Percentiles rank a stretch among this genome's conserved stretches.
Evolutionary conservation across 2,329 filamentous ascomycete genomes (phyloP).

Genomic region (Colletotrichum truncatum): DNA sequence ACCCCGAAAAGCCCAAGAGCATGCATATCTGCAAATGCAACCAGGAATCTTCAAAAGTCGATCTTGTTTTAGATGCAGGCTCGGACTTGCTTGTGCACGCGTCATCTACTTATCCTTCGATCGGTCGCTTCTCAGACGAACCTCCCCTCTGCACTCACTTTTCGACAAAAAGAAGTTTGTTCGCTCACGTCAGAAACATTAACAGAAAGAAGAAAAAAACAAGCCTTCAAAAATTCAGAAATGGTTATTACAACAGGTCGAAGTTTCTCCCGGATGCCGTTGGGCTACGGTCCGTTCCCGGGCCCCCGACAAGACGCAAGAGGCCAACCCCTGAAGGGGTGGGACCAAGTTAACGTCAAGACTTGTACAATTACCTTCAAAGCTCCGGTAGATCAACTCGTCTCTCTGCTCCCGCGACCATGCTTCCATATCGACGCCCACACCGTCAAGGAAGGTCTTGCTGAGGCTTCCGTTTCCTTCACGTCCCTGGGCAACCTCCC

Average conservation of each 20-base stretch:
- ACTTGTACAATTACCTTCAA: neutral
- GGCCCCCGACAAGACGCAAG: conserved; percentile 3
- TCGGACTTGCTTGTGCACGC: neutral
- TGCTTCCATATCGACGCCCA: conserved; percentile 58
- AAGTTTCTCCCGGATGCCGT: conserved; percentile 5
- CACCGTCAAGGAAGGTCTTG: conserved; percentile 47
- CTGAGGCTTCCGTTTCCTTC: conserved; percentile 50
- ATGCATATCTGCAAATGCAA: neutral
- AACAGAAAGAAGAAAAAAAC: too few species aligned
- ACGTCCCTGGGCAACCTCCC: conserved; percentile 59
- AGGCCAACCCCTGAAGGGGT: conserved; percentile 3
- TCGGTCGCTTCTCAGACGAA: neutral
- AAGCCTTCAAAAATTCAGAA: neutral
- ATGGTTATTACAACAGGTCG: conserved; percentile 9
- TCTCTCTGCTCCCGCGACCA: conserved; percentile 66
- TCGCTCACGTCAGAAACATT: too few species aligned
- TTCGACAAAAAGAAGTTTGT: neutral
- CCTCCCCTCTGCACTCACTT: neutral
- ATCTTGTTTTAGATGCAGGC: neutral
- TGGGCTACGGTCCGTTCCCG: conserved; percentile 5
- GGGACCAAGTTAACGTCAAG: conserved; percentile 1
- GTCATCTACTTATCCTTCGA: neutral
- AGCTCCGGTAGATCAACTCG: conserved; percentile 37
- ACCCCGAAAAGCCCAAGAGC: neutral
- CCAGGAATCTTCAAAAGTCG: neutral